phyloP scores from a whole-genome alignment of 768 basidiomycete genomes.

The Kwoniella sp. region DNA sequence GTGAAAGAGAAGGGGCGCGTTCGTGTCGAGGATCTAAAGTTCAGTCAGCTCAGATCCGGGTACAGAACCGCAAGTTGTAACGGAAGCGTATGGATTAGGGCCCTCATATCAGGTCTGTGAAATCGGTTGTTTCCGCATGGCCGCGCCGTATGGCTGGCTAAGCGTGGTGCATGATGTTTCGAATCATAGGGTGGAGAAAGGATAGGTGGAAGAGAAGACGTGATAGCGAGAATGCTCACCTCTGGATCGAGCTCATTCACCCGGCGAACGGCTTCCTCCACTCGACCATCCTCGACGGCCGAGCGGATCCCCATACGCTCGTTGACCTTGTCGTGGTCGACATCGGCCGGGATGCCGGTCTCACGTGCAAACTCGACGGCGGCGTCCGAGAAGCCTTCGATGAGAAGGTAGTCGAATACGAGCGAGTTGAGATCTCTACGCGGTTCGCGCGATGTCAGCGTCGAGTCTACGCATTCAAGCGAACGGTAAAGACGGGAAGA shows the following conservation, averaged over 20 bases:
- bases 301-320: slow-evolving; percentile 91
- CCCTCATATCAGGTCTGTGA: slow-evolving; percentile 52
- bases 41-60: too few relatives aligned
- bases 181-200: slow-evolving; percentile 64
- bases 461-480: background rate
- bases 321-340: slow-evolving; percentile 88
- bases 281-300: slow-evolving; percentile 86
- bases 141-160: slow-evolving; percentile 61
- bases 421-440: slow-evolving; percentile 85
- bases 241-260: slow-evolving; percentile 96
- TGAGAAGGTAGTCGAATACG: slow-evolving; percentile 95
- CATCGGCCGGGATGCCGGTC: slow-evolving; percentile 64
- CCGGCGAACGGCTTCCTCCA: slow-evolving; percentile 89
- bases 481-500: slow-evolving; percentile 4
- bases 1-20: slow-evolving; percentile 88
- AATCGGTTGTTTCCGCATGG: slow-evolving; percentile 80
- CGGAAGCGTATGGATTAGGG: too few relatives aligned
- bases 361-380: slow-evolving; percentile 93
- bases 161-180: slow-evolving; percentile 96
- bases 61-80: too few relatives aligned
- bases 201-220: background rate
- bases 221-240: slow-evolving; percentile 67
- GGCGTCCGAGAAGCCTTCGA: slow-evolving; percentile 93
- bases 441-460: slow-evolving; percentile 34
- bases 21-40: slow-evolving; percentile 89